Evolutionary conservation across 495 filamentous ascomycete genomes (phyloP).

Genomic region (Rostrohypoxylon terebratum): DNA sequence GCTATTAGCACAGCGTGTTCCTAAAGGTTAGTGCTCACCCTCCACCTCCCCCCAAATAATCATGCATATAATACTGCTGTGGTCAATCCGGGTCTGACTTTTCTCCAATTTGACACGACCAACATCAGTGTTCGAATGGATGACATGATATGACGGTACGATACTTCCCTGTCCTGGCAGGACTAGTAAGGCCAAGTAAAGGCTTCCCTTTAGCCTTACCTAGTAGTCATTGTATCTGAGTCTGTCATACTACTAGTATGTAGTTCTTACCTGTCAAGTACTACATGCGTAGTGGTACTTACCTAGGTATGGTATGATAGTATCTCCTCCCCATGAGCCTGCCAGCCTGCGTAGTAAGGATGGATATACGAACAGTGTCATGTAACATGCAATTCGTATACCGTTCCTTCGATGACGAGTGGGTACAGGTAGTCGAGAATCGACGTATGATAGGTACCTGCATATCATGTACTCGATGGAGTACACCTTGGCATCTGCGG

Average conservation of each 20-base stretch:
- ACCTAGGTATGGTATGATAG: too few species aligned
- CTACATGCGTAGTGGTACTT: too few species aligned
- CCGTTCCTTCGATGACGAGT: conserved; percentile 7
- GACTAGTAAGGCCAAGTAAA: conserved; percentile 23
- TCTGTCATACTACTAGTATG: too few species aligned
- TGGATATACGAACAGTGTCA: conserved; percentile 23
- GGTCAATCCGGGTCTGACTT: conserved; percentile 31
- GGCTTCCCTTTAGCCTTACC: conserved; percentile 16
- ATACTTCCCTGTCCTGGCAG: conserved; percentile 18
- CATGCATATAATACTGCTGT: conserved; percentile 46
- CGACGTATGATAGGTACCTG: conserved; percentile 18
- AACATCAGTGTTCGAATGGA: conserved; percentile 29
- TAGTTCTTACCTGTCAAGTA: neutral
- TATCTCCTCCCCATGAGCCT: neutral
- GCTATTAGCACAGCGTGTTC: neutral
- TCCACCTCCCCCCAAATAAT: conserved; percentile 21
- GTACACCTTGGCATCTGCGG: conserved; percentile 14
- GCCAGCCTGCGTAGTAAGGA: conserved; percentile 8
- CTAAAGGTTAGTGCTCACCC: conserved; percentile 23
- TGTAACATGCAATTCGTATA: conserved; percentile 23
- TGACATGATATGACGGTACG: conserved; percentile 41
- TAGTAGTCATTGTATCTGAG: conserved; percentile 19
- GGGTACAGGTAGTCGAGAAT: conserved; percentile 17
- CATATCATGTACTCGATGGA: conserved; percentile 14
- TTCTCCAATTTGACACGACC: conserved; percentile 37